A percentile compares a stretch with the other conserved stretches of the same genome.
phyloP scores from a whole-genome alignment of 495 filamentous ascomycete genomes.

The Aspergillus asperescens region DNA sequence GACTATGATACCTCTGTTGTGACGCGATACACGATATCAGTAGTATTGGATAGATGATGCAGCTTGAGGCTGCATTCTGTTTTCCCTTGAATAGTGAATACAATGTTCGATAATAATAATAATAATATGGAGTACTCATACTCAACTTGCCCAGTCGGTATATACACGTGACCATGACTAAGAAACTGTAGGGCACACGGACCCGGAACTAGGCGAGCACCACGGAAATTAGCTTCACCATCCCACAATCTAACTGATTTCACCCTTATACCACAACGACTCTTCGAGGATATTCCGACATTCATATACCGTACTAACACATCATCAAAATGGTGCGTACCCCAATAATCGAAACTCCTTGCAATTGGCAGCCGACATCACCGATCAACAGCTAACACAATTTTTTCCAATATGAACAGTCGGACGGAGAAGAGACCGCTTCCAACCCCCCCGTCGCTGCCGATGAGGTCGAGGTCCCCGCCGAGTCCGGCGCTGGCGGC shows the following conservation, averaged over 20 bases:
- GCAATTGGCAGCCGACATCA: neutral
- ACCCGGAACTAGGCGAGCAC: conserved; percentile 28
- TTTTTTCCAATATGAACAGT: conserved; percentile 35
- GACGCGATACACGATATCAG: conserved; percentile 13
- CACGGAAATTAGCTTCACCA: conserved; percentile 23
- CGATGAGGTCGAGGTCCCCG: conserved; percentile 88
- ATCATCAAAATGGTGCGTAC: conserved; percentile 42
- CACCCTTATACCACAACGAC: conserved; percentile 25
- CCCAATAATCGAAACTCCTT: neutral
- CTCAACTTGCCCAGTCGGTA: too few relatives aligned
- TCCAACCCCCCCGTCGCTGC: conserved; percentile 62
- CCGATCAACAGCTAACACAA: conserved; percentile 14
- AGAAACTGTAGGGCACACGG: conserved; percentile 40
- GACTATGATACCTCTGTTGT: conserved; percentile 47
- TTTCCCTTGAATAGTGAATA: neutral
- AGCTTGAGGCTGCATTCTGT: neutral
- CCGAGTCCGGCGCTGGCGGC: conserved; percentile 74
- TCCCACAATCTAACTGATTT: conserved; percentile 22
- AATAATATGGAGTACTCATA: too few relatives aligned
- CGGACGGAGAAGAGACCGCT: conserved; percentile 84
- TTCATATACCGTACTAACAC: conserved; percentile 24
- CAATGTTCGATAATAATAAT: neutral
- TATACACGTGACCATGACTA: conserved; percentile 20
- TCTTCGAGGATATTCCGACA: conserved; percentile 66
- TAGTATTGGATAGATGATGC: conserved; percentile 14